Percentiles rank a stretch among this genome's conserved stretches.
Conservation (phyloP, 768 basidiomycete genomes). For the Calocera cornea region DNA sequence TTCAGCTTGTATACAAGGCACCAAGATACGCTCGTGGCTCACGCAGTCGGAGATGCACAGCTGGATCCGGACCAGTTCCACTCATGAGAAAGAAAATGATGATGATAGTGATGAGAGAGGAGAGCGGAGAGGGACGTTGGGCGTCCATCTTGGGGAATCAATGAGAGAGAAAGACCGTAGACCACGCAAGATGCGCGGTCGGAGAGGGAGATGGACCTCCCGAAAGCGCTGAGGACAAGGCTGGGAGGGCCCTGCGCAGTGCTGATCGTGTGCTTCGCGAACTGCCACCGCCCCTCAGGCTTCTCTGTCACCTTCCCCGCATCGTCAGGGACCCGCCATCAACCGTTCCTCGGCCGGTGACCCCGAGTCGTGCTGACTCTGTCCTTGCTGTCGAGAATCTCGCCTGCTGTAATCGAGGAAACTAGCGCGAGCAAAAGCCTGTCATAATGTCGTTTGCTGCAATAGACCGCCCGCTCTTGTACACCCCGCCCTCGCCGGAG, state of each 20-base stretch:
- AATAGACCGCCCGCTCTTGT: neutral
- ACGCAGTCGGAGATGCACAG: constrained; percentile 9
- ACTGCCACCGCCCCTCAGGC: neutral
- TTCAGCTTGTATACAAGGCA: constrained; percentile 49
- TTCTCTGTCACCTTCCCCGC: neutral
- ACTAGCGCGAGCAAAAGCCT: neutral
- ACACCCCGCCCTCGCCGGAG: neutral
- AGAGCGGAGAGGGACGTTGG: constrained; percentile 28
- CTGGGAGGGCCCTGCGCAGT: neutral
- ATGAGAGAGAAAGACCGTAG: neutral
- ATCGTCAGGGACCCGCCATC: neutral
- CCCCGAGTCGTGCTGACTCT: neutral
- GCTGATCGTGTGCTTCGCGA: neutral
- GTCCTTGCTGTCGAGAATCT: too few relatives aligned
- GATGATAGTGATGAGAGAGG: constrained; percentile 59
- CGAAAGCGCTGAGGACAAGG: neutral
- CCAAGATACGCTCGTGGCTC: constrained; percentile 30
- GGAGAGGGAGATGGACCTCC: neutral
- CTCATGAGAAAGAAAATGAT: constrained; percentile 70
- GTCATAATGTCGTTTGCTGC: neutral
- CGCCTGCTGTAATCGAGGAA: too few relatives aligned
- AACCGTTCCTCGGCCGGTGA: neutral
- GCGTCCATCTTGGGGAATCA: neutral
- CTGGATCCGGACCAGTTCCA: constrained; percentile 36
- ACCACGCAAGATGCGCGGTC: neutral